Evolutionary conservation across 2,329 filamentous ascomycete species (phyloP).

Genomic region (Helotiales sp.): DNA sequence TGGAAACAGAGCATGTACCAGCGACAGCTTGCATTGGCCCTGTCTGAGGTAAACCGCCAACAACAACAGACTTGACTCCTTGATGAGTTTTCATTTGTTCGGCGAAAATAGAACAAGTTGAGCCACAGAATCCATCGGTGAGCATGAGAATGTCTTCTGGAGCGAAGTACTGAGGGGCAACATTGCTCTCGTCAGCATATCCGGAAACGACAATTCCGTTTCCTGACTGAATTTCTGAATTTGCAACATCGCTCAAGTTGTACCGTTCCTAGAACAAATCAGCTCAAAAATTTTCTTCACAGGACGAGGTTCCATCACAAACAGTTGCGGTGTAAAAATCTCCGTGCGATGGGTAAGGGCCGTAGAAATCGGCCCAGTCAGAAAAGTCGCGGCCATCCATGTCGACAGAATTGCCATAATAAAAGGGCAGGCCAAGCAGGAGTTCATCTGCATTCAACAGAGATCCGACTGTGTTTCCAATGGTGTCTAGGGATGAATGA

Average conservation of each 20-base stretch:
- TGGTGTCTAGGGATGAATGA: neutral
- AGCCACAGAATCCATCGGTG: conserved; percentile 62
- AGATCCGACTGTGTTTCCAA: neutral
- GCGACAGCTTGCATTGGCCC: conserved; percentile 60
- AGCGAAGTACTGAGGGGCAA: conserved; percentile 42
- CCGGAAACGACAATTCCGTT: conserved; percentile 34
- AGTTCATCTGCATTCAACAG: neutral
- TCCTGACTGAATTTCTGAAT: conserved; percentile 1
- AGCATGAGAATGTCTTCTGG: conserved; percentile 50
- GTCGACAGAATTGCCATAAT: neutral
- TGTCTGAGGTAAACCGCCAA: conserved; percentile 54
- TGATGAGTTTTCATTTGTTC: conserved; percentile 60
- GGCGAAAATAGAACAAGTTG: conserved; percentile 61
- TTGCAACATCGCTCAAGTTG: conserved; percentile 3
- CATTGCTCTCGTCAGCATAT: conserved; percentile 32
- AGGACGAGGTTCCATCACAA: neutral
- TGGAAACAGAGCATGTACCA: conserved; percentile 50
- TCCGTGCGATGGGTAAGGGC: conserved; percentile 22
- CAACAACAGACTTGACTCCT: conserved; percentile 57
- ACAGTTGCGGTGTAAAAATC: conserved; percentile 23
- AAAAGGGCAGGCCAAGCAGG: neutral
- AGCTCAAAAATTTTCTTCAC: conserved; percentile 17
- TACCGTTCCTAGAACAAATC: conserved; percentile 25
- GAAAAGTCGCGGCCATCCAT: conserved; percentile 13
- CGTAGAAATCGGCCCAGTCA: conserved; percentile 17